phyloP scores from a whole-genome alignment of 2,329 filamentous ascomycete species.

The Pestalotiopsis sp. region DNA sequence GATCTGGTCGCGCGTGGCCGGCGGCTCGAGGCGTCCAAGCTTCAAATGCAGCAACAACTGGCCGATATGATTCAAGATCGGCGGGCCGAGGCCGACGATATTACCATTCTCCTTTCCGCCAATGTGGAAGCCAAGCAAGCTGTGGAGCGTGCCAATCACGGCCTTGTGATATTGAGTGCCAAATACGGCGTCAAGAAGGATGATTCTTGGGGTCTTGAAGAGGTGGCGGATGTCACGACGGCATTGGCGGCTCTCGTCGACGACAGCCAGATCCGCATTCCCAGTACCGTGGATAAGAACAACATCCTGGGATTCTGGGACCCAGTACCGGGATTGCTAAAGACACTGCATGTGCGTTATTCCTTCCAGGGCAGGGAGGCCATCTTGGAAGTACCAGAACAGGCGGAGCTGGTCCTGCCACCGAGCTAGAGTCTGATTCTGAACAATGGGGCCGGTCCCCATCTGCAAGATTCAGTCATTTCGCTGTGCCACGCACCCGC shows the following conservation, averaged over 20 bases:
- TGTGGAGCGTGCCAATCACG: constrained; percentile 36
- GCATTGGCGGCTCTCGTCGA: constrained; percentile 49
- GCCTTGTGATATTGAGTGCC: constrained; percentile 51
- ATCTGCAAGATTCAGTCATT: not conserved
- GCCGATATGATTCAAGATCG: constrained; percentile 24
- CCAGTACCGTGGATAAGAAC: constrained; percentile 43
- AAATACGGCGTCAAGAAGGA: constrained; percentile 46
- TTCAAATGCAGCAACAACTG: constrained; percentile 27
- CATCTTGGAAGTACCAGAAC: constrained; percentile 37
- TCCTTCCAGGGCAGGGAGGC: constrained; percentile 38
- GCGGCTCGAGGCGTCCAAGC: constrained; percentile 8
- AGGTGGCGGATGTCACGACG: constrained; percentile 53
- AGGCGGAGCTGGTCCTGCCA: constrained; percentile 38
- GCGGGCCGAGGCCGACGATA: constrained; percentile 47
- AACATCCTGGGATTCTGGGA: constrained; percentile 55
- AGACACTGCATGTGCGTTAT: constrained; percentile 50
- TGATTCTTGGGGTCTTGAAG: constrained; percentile 35
- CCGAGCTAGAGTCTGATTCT: not conserved
- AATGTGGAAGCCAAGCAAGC: constrained; percentile 42
- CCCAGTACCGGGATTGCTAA: constrained; percentile 44
- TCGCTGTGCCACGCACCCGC: not conserved
- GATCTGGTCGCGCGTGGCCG: constrained; percentile 32
- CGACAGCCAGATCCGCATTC: constrained; percentile 39
- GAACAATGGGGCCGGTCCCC: not conserved
- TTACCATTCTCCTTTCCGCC: constrained; percentile 43